These are phyloP conservation scores for Pichia sp. DNA, from an alignment of 1,139 yeast species.

Conservation along the genomic window DNA sequence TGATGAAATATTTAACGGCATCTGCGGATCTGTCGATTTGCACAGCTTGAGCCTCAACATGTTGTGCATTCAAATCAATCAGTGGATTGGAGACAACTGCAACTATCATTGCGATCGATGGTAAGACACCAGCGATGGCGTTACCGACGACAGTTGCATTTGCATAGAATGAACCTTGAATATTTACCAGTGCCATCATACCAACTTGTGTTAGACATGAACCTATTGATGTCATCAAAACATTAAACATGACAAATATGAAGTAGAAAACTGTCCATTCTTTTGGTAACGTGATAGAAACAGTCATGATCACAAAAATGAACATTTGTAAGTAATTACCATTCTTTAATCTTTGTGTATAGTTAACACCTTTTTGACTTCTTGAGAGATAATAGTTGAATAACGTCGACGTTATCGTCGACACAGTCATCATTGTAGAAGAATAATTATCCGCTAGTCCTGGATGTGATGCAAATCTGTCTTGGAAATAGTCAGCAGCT, in stretches of 20 bases:
- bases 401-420: constrained; percentile 67
- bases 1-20: constrained; percentile 57
- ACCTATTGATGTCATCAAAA: constrained; percentile 59
- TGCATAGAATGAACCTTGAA: constrained; percentile 72
- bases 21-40: constrained; percentile 22
- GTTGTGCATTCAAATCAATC: constrained; percentile 2
- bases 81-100: constrained; percentile 43
- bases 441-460: constrained; percentile 61
- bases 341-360: constrained; percentile 52
- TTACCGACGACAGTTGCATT: constrained; percentile 95
- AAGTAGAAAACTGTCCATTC: constrained; percentile 41
- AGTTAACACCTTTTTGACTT: constrained; percentile 63
- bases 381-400: constrained; percentile 67
- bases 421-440: constrained; percentile 86
- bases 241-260: constrained; percentile 53
- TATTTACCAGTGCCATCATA: constrained; percentile 81
- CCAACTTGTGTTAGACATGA: constrained; percentile 87
- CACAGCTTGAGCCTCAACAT: constrained; percentile 5
- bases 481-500: constrained; percentile 79
- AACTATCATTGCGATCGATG: constrained; percentile 70
- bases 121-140: constrained; percentile 90
- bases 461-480: constrained; percentile 56
- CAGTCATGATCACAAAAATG: constrained; percentile 44
- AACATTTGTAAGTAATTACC: constrained; percentile 60
- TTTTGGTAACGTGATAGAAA: constrained; percentile 49